A percentile compares a stretch with the other conserved stretches of the same genome.
These are phyloP conservation scores for Geotrichum cucujoidarum DNA, from an alignment of 1,139 yeast species.

Conservation along the genomic window DNA sequence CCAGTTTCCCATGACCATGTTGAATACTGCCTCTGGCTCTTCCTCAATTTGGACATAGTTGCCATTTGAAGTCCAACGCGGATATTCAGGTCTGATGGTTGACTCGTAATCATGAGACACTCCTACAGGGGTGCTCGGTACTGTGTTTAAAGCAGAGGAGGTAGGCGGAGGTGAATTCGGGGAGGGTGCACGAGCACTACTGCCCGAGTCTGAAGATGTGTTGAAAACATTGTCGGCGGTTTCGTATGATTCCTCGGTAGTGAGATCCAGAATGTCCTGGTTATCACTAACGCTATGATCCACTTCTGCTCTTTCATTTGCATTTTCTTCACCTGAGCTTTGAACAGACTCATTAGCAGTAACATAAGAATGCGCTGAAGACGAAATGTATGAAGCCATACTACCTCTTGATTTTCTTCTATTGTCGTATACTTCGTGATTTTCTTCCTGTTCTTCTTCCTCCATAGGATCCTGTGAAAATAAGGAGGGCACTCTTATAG, in stretches of 20 bases:
- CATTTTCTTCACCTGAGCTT: too few relatives aligned
- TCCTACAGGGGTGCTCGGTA: not conserved
- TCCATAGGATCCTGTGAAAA: too few relatives aligned
- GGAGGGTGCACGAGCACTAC: too few relatives aligned
- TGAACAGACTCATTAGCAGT: conserved; percentile 14
- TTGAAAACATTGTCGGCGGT: not conserved
- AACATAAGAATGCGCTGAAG: conserved; percentile 13
- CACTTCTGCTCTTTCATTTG: too few relatives aligned
- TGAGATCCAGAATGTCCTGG: too few relatives aligned
- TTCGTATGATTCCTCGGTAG: conserved; percentile 2
- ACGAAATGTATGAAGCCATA: conserved; percentile 5
- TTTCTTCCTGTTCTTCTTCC: too few relatives aligned
- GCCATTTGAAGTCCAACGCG: too few relatives aligned
- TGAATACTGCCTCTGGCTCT: not conserved
- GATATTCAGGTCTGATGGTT: conserved; percentile 1
- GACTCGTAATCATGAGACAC: conserved; percentile 3
- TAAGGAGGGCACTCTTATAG: not conserved
- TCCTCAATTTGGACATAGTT: too few relatives aligned
- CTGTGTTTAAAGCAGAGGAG: too few relatives aligned
- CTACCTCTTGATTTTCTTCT: conserved; percentile 8
- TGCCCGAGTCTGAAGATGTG: too few relatives aligned
- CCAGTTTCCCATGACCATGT: not conserved
- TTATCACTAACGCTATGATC: too few relatives aligned
- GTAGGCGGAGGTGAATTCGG: too few relatives aligned
- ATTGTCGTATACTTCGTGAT: not conserved